phyloP scores from a whole-genome alignment of 1,284 basidiomycete species.

The Austroboletus niveus region DNA sequence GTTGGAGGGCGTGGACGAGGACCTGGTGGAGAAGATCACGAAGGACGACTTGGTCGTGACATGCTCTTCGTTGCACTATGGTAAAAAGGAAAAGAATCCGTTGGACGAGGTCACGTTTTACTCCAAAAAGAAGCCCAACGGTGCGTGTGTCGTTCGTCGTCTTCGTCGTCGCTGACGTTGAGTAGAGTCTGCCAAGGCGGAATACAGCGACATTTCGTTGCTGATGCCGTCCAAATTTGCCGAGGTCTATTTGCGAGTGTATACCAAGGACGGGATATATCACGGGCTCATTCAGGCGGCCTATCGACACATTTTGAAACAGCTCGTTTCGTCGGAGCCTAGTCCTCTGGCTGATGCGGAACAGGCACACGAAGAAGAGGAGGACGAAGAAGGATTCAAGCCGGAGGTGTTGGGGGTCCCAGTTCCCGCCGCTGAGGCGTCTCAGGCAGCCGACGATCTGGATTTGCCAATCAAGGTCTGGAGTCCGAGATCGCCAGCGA shows the following conservation, averaged over 20 bases:
- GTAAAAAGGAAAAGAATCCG: constrained; percentile 70
- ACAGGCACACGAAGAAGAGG: neutral
- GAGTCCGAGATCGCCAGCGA: neutral
- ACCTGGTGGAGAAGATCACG: constrained; percentile 38
- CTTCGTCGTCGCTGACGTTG: neutral
- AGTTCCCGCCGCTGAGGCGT: too few species aligned
- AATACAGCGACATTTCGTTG: constrained; percentile 57
- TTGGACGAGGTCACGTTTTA: constrained; percentile 70
- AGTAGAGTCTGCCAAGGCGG: constrained; percentile 44
- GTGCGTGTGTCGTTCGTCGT: constrained; percentile 33
- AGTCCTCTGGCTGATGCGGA: neutral
- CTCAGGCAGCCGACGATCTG: constrained; percentile 2
- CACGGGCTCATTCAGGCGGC: constrained; percentile 64
- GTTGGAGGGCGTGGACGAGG: constrained; percentile 25
- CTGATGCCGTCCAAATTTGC: constrained; percentile 61
- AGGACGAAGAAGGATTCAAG: constrained; percentile 14
- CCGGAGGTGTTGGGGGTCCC: constrained; percentile 4
- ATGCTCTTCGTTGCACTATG: constrained; percentile 64
- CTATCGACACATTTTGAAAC: constrained; percentile 52
- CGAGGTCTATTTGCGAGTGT: constrained; percentile 64
- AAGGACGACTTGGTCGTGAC: constrained; percentile 62
- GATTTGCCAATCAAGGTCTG: constrained; percentile 6
- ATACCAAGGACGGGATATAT: constrained; percentile 56
- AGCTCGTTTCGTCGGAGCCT: constrained; percentile 23
- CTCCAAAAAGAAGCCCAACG: constrained; percentile 58